These are phyloP conservation scores for Aspergillus bertholletiae DNA, from an alignment of 495 filamentous ascomycete species.

Conservation along the genomic window DNA sequence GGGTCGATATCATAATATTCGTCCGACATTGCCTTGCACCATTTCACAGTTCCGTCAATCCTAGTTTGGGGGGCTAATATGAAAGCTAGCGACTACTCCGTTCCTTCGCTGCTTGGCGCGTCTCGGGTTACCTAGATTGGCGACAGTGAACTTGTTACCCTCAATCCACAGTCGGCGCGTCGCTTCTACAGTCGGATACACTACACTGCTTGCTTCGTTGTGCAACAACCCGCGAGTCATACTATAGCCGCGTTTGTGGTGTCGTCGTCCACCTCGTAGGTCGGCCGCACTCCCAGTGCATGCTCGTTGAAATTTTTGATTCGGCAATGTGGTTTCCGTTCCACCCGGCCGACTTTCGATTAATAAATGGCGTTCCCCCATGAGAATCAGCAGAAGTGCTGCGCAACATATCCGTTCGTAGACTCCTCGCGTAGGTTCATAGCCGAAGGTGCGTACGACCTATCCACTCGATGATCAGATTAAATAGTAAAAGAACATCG, in stretches of 20 bases:
- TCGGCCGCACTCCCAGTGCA: constrained; percentile 30
- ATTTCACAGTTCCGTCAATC: constrained; percentile 30
- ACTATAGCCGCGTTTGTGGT: constrained; percentile 28
- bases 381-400: too few relatives aligned
- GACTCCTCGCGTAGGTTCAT: constrained; percentile 26
- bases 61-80: constrained; percentile 43
- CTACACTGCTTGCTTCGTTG: too few relatives aligned
- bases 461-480: constrained; percentile 37
- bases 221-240: constrained; percentile 39
- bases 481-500: constrained; percentile 40
- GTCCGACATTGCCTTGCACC: constrained; percentile 27
- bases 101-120: constrained; percentile 31
- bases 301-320: constrained; percentile 37
- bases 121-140: constrained; percentile 28
- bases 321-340: constrained; percentile 12
- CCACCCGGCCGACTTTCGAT: not conserved
- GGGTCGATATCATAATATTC: constrained; percentile 42
- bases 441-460: constrained; percentile 30
- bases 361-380: not conserved
- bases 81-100: constrained; percentile 38
- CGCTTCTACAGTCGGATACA: constrained; percentile 31
- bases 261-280: constrained; percentile 29
- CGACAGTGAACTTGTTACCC: constrained; percentile 35
- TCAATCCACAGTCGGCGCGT: constrained; percentile 47
- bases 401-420: constrained; percentile 9